phyloP scores from a whole-genome alignment of 2,329 filamentous ascomycete genomes.

The Zymoseptoria crescenta region DNA sequence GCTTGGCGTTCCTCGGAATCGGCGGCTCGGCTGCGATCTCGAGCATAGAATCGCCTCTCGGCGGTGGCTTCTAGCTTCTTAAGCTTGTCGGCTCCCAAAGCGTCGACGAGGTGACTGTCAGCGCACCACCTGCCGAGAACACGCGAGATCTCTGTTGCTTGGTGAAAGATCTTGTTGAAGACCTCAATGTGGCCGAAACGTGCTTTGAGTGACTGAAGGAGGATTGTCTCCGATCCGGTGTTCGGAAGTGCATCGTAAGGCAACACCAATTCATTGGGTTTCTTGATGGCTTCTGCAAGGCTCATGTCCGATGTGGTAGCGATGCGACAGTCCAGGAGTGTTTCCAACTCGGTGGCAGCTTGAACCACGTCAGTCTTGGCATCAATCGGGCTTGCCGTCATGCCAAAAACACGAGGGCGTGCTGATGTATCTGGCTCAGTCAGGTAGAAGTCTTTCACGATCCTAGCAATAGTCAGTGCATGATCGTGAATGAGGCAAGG shows the following conservation, averaged over 20 bases:
- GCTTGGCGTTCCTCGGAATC: conserved; percentile 13
- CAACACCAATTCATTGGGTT: conserved; percentile 52
- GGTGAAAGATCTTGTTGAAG: conserved; percentile 52
- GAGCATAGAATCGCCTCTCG: conserved; percentile 28
- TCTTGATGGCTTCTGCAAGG: conserved; percentile 51
- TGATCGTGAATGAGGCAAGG: neutral
- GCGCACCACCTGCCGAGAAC: conserved; percentile 77
- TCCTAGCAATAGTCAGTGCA: conserved; percentile 36
- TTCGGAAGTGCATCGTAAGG: conserved; percentile 46
- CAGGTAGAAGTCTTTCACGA: conserved; percentile 81
- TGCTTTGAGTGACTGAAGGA: conserved; percentile 52
- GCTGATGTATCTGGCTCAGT: conserved; percentile 36
- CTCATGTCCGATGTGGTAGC: conserved; percentile 61
- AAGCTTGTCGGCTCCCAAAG: conserved; percentile 17
- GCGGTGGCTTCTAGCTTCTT: conserved; percentile 18
- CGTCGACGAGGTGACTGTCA: conserved; percentile 51
- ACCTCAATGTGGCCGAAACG: conserved; percentile 45
- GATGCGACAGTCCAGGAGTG: conserved; percentile 71
- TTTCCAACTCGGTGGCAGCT: conserved; percentile 63
- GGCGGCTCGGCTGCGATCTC: conserved; percentile 13
- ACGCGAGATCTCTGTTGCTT: conserved; percentile 51
- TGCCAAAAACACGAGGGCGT: conserved; percentile 77
- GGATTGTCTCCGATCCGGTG: conserved; percentile 52
- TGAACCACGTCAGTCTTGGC: conserved; percentile 63
- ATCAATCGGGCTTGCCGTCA: conserved; percentile 95